phyloP scores from a whole-genome alignment of 176 grass and related monocot genomes.

The Oryza brachyantha region DNA sequence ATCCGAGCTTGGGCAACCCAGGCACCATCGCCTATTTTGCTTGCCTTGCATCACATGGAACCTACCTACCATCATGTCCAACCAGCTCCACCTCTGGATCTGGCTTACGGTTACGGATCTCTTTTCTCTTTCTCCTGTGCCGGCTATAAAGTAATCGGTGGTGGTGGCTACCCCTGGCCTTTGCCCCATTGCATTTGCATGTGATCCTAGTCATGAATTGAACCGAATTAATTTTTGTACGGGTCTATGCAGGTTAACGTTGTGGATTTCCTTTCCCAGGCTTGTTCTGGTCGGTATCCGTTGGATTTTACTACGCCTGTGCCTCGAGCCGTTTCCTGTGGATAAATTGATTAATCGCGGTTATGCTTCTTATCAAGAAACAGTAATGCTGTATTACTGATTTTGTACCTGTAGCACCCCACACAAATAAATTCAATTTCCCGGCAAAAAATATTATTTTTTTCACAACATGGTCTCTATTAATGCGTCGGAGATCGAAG shows the following conservation, averaged over 20 bases:
- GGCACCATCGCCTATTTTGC: too few relatives aligned
- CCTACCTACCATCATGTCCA: conserved; percentile 9
- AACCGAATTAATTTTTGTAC: not conserved
- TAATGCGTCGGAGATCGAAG: too few relatives aligned
- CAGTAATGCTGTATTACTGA: not conserved
- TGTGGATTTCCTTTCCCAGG: not conserved
- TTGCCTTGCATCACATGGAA: conserved; percentile 25
- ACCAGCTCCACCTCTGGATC: conserved; percentile 26
- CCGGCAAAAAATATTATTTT: too few relatives aligned
- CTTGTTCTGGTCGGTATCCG: not conserved
- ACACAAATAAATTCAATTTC: too few relatives aligned
- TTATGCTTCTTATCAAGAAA: too few relatives aligned
- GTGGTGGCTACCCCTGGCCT: not conserved
- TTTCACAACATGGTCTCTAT: too few relatives aligned
- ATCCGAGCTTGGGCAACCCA: not conserved
- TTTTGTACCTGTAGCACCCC: too few relatives aligned
- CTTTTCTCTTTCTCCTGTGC: not conserved
- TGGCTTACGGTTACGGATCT: not conserved
- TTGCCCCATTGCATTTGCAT: conserved; percentile 10
- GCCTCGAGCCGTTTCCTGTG: not conserved
- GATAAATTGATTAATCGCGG: not conserved
- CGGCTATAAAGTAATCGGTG: conserved; percentile 6
- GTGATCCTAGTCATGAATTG: conserved; percentile 37
- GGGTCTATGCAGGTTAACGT: not conserved
- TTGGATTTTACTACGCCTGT: not conserved